phyloP scores from a whole-genome alignment of 2,329 filamentous ascomycete genomes.

The Colletotrichum sp. region DNA sequence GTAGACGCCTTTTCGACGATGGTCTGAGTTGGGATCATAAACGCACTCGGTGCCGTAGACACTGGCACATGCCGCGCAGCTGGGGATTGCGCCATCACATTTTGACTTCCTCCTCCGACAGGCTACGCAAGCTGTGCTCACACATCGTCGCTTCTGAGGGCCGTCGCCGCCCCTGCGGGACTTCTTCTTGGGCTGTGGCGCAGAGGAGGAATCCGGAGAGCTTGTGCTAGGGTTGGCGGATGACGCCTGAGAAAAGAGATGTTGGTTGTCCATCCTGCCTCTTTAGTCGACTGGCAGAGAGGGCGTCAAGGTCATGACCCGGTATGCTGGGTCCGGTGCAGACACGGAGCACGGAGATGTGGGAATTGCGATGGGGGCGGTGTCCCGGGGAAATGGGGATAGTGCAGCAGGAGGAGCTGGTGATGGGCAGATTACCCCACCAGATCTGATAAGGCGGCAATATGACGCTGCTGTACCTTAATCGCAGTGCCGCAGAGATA shows the following conservation, averaged over 20 bases:
- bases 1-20: constrained; percentile 95
- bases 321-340: background rate
- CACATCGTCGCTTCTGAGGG: constrained; percentile 72
- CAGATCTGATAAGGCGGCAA: background rate
- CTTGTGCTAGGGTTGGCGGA: background rate
- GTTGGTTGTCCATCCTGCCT: background rate
- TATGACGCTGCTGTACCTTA: background rate
- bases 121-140: constrained; percentile 84
- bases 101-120: constrained; percentile 82
- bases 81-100: constrained; percentile 90
- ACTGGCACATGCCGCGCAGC: constrained; percentile 93
- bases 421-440: background rate
- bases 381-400: background rate
- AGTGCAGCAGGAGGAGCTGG: background rate
- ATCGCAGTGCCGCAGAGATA: background rate
- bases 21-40: constrained; percentile 95
- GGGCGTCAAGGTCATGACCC: background rate
- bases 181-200: constrained; percentile 41
- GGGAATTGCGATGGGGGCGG: constrained; percentile 7
- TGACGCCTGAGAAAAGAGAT: background rate
- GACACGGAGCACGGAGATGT: constrained; percentile 7
- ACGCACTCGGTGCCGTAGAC: constrained; percentile 91
- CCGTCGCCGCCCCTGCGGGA: constrained; percentile 53
- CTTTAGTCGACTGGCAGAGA: background rate
- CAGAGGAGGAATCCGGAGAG: background rate